Conservation (phyloP, 345 rosid genomes). For the Eutrema yunnanense region DNA sequence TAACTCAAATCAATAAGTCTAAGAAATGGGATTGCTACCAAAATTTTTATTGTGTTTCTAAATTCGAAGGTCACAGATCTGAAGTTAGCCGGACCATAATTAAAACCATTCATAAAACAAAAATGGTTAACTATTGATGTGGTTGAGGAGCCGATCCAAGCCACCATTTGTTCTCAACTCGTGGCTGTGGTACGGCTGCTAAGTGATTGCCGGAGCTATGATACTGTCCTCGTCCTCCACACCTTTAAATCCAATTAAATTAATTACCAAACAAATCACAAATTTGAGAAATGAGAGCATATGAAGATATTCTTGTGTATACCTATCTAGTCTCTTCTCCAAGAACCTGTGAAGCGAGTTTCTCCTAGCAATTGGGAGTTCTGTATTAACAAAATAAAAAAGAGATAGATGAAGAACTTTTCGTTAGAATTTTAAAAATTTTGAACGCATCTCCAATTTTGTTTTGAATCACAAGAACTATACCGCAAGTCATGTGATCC, state of each 20-base stretch:
- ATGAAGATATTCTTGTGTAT: not conserved
- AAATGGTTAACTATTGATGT: not conserved
- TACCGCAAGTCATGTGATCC: constrained; percentile 1
- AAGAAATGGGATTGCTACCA: not conserved
- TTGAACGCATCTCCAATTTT: not conserved
- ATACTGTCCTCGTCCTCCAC: not conserved
- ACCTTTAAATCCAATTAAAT: not conserved
- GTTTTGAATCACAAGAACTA: not conserved
- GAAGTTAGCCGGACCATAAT: not conserved
- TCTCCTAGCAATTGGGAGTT: constrained; percentile 65
- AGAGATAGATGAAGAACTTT: not conserved
- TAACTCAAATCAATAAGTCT: not conserved
- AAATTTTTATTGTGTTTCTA: not conserved
- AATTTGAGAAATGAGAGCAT: not conserved
- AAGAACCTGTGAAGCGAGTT: constrained; percentile 78
- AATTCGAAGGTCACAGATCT: not conserved
- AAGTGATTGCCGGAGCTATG: not conserved
- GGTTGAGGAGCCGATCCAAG: not conserved
- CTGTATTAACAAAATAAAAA: constrained; percentile 25
- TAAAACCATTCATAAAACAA: not conserved
- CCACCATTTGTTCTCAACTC: not conserved
- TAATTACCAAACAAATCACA: not conserved
- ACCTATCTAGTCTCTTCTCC: constrained; percentile 87
- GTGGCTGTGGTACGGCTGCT: not conserved
- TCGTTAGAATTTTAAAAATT: not conserved